Conservation (phyloP, 2,329 filamentous ascomycete species). For the Scortechinia acanthostroma region DNA sequence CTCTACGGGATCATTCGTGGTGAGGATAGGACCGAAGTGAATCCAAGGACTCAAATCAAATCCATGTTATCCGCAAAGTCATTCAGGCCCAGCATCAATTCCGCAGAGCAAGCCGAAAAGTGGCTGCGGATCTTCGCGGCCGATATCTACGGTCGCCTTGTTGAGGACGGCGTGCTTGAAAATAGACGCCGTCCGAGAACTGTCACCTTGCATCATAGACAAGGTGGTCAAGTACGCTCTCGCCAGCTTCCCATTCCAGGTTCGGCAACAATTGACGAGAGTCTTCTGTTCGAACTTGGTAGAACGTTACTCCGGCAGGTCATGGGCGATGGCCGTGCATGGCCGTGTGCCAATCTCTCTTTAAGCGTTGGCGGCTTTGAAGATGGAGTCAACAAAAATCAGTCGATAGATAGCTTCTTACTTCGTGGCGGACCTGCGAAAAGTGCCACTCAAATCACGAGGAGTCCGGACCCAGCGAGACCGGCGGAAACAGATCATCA, state of each 20-base stretch:
- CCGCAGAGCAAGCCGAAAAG: conserved; percentile 67
- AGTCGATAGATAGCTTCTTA: conserved; percentile 81
- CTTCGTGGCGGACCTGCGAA: conserved; percentile 65
- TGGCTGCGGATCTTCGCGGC: conserved; percentile 90
- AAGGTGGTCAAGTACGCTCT: conserved; percentile 67
- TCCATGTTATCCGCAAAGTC: conserved; percentile 96
- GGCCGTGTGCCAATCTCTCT: conserved; percentile 88
- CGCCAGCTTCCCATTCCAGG: conserved; percentile 71
- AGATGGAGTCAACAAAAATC: conserved; percentile 75
- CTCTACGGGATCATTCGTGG: conserved; percentile 79
- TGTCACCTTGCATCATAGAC: conserved; percentile 76
- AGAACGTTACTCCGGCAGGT: conserved; percentile 73
- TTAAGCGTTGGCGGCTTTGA: conserved; percentile 88
- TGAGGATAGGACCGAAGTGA: conserved; percentile 81
- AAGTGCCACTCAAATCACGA: conserved; percentile 9
- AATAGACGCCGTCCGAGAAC: conserved; percentile 80
- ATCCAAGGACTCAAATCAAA: conserved; percentile 85
- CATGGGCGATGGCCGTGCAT: conserved; percentile 69
- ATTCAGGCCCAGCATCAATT: conserved; percentile 78
- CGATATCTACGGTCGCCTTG: conserved; percentile 81
- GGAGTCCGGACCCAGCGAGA: conserved; percentile 17
- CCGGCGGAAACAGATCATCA: conserved; percentile 12
- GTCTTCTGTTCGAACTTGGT: conserved; percentile 66
- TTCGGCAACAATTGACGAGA: conserved; percentile 68
- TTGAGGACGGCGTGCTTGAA: conserved; percentile 84